Base-by-base conservation (phyloP, 495 filamentous ascomycete genomes). In the Aspergillus avenaceus region DNA sequence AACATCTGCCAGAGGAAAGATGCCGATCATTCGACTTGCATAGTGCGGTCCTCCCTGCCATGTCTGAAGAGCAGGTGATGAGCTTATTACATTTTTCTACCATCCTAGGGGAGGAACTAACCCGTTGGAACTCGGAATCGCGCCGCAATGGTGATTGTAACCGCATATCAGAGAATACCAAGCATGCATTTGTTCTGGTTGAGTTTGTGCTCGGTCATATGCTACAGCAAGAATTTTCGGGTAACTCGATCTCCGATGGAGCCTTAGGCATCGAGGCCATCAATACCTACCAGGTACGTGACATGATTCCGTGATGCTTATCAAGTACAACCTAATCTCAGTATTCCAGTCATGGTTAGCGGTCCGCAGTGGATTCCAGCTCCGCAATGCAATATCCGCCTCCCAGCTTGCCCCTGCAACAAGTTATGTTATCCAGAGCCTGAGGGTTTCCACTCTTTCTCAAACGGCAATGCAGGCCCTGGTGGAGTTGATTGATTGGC, bases 31-130 rank as follows among this genome's bases (percentile, higher is more conserved):
- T 74, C 24, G 65, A 77, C 24, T 60, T 88, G 14, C 66, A 57
- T 14, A 55, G 47, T 42, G 53, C 53, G 8, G 57, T 73, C 19
- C 54, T 88, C 4, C 69, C 64, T 19, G 72, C 70, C 3, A 63
- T 92, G 41, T 75, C 74, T 21, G 63, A 73, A 28, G 62, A 58
- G 2, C 83, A 83, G 55, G 70, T 86, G 23, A 67, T 77, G 29
- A 76, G 77, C 6, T 63, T 86, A 4, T 71, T 91, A 11, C 90
- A 86, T 75, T 92, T 96, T 59, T 79, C 81, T 3, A 75, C 79
- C 40, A 79, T 77, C 13, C 65, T 96, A 8, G 87, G 85, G 3
- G 88, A 95, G 55, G 90, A 96, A 55, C 81, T 84, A 8, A 77
- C 80, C 40, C 87, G 84, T 57, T 54, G 38, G 40, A 54, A 52